phyloP scores from a whole-genome alignment of 1,284 basidiomycete species.

The Sporisorium exsertum region DNA sequence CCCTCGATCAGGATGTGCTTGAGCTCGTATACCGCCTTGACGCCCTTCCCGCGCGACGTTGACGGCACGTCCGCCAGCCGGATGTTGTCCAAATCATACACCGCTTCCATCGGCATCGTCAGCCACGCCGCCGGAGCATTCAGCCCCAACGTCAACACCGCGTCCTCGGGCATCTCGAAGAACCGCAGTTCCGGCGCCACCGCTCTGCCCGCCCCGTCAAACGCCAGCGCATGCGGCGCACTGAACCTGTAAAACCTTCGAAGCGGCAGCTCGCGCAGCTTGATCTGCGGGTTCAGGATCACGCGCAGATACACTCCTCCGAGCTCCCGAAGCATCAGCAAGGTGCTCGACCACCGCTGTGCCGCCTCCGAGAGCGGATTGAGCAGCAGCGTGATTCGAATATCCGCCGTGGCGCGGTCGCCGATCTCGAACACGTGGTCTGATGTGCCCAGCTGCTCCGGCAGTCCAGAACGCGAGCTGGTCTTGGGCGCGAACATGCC shows the following conservation, averaged over 20 bases:
- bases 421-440: constrained; percentile 74
- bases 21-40: constrained; percentile 86
- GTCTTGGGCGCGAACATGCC: constrained; percentile 28
- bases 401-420: constrained; percentile 76
- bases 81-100: constrained; percentile 96
- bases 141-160: constrained; percentile 91
- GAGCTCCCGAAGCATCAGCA: constrained; percentile 45
- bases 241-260: constrained; percentile 94
- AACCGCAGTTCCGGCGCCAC: constrained; percentile 41
- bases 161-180: constrained; percentile 71
- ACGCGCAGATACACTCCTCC: constrained; percentile 55
- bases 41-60: constrained; percentile 71
- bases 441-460: constrained; percentile 29
- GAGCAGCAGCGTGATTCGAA: constrained; percentile 80
- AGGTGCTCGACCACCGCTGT: constrained; percentile 83
- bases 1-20: constrained; percentile 94
- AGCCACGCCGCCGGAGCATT: constrained; percentile 92
- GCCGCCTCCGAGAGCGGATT: constrained; percentile 87
- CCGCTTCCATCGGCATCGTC: constrained; percentile 85
- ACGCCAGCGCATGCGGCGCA: constrained; percentile 75
- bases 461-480: constrained; percentile 26
- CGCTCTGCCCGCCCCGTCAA: constrained; percentile 77
- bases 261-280: constrained; percentile 78
- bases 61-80: constrained; percentile 79
- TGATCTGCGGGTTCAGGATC: constrained; percentile 56